Evolutionary conservation across 2,329 filamentous ascomycete genomes (phyloP), one percentile per base, ranked within the genome.

Genomic region (Juglanconis oblonga): DNA sequence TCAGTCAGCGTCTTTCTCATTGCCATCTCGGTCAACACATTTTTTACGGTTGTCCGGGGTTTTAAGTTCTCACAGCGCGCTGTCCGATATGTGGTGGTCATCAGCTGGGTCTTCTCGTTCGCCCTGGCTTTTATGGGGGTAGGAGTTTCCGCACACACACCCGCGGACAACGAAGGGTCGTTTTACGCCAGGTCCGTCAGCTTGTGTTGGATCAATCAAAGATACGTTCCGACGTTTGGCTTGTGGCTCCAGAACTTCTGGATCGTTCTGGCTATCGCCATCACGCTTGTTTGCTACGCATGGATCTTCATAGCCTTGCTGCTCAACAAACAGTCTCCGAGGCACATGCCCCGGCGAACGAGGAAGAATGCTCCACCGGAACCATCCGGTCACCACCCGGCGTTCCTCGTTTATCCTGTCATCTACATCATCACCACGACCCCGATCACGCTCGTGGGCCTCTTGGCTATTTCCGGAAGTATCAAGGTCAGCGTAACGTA

Each of bases 351-450:
- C 38, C 61, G 67, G 14, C 40, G 35, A 3, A 29, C 50, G 11
- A n/a, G 32, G 31, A 52, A 58, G 31, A 52, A 52, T 62, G 70
- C 67, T 62, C 67, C 65, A 2, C 59, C 71, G 36, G 66, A 67
- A 13, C 65, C 66, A 0, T 72, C 68, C 1, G 68, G 71, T 2
- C 74, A 73, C 58, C 79, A 82, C 62, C 78, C 79, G 6, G 78
- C 83, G 5, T 85, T 89, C 63, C 84, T 89, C 31, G 77, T 88
- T 5, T 91, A 91, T 62, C 88, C 88, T 0, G 67, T 87, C 64
- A 86, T 90, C 64, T 90, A 90, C 69, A 79, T 89, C 6, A 66
- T 87, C n/a, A 88, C 87, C 68, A 90, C 87, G 0, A 77, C 86
- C 0, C 88, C 88, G 0, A 76, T 91, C 0, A 86, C 87, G 5